Base-by-base conservation (phyloP, 495 filamentous ascomycete genomes). In the Lophium mytilinum region DNA sequence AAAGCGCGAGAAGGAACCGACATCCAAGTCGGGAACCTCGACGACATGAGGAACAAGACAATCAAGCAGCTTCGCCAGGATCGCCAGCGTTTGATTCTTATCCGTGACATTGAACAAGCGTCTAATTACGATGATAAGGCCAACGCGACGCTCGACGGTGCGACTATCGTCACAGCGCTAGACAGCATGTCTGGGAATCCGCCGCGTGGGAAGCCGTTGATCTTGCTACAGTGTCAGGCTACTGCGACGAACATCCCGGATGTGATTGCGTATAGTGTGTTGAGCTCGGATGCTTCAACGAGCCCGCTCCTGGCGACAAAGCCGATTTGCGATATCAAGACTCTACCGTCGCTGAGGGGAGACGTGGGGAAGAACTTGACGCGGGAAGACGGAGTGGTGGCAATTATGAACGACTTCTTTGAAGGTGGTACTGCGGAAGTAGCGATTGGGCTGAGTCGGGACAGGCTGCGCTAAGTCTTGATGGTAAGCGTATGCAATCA, bases 321-420 rank as follows among this genome's bases (percentile, higher is more conserved):
- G 64, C 70, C 69, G n/a, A 58, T 75, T n/a, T 76, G 73, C 53
- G 77, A 79, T 58, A 62, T 58, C 17, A 76, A 76, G 70, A 79
- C 75, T 12, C 56, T 80, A 64, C 75, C 76, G 14, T 75, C 77
- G 76, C 67, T 75, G 50, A 55, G 66, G 45, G 70, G 68, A 33
- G 75, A 80, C 55, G 68, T 67, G 15, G 55, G 73, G 37, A 52
- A 60, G 24, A 65, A 54, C 17, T 69, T 77, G 53, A 63, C 58
- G 17, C 64, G 58, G 17, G 72, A 75, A 19, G 55, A 71, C 42
- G 62, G 57, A 39, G 39, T 75, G 6, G 71, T 79, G 9, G 75
- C 78, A 9, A 54, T 77, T 30, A 76, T 80, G 77, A 80, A 81
- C 66, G 78, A 80, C 55, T 80, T 78, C 50, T 69, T 81, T 48